Evolutionary conservation across 1,139 yeast species (phyloP).

Genomic region (Yamadazyma friedrichii): DNA sequence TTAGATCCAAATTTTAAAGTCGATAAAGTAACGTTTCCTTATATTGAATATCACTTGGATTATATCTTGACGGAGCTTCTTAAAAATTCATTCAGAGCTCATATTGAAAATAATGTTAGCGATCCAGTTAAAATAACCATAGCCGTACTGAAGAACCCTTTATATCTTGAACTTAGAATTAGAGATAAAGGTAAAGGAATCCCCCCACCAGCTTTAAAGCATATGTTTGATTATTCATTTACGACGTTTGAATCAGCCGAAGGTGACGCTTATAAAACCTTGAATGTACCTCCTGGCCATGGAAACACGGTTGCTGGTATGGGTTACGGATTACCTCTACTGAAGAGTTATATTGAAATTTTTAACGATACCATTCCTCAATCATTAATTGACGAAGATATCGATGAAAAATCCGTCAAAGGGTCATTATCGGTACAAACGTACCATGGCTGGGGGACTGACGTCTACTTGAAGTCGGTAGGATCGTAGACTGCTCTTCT

Average conservation of each 20-base stretch:
- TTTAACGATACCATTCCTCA: conserved; percentile 35
- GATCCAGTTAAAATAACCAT: conserved; percentile 71
- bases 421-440: conserved; percentile 80
- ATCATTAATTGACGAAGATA: background rate
- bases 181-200: conserved; percentile 92
- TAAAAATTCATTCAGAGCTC: conserved; percentile 84
- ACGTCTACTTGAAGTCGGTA: conserved; percentile 38
- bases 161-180: conserved; percentile 60
- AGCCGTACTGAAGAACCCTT: conserved; percentile 47
- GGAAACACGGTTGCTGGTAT: conserved; percentile 86
- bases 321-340: conserved; percentile 93
- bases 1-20: conserved; percentile 17
- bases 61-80: conserved; percentile 84
- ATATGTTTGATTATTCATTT: conserved; percentile 82
- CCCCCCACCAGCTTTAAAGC: conserved; percentile 57
- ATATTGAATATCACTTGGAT: conserved; percentile 83
- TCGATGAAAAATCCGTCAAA: conserved; percentile 19
- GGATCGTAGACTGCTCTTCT: conserved; percentile 11
- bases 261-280: conserved; percentile 56
- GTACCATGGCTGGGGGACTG: conserved; percentile 79
- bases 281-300: conserved; percentile 75
- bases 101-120: conserved; percentile 61
- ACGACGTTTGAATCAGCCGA: conserved; percentile 68
- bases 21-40: conserved; percentile 53
- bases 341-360: conserved; percentile 53